Evolutionary conservation across 2,329 filamentous ascomycete species (phyloP), one percentile per base, ranked within the genome.

Genomic region (Emericellopsis cladophorae): DNA sequence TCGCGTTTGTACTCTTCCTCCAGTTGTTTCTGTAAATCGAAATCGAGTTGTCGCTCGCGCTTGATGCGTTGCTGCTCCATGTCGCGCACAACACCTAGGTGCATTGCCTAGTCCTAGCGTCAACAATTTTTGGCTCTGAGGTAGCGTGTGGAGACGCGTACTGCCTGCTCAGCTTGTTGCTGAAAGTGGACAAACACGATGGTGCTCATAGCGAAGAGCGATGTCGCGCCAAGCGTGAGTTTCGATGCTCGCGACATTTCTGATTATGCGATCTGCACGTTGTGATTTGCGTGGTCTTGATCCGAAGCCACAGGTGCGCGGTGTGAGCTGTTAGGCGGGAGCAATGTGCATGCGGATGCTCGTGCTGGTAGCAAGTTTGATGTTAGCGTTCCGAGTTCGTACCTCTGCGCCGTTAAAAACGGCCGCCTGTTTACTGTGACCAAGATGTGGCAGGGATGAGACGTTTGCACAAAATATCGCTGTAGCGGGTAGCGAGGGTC

Each of bases 31-130:
- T 98, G 92, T 75, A 94, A 78, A 48, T 96, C 89, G 54, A 98
- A 98, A 57, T 98, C 92, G 40, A 88, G 76, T 59, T 93, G 85
- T 44, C 92, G 81, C 60, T 98, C 92, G 49, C 77, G 75, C 65
- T 95, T 95, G 49, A 95, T 59, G 36, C 84, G 79, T 58, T 95
- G 89, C 56, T 93, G 87, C 56, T 96, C 90, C 71, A 95, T 84
- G 55, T 98, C 92, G 48, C 90, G 84, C 48, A 96, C 68, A 34
- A 98, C 92, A 36, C 92, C 92, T 49, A 83, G 77, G 56, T 98
- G 92, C 92, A 98, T 98, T 43, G 86, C 84, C 92, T 90, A 14
- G 4, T 15, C 5, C 14, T 14, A 14, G 10, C 15, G 12, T 8
- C 16, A 22, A 37, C 32, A 22, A 23, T 12, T 6, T 15, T 6